Conservation (phyloP, 2,329 filamentous ascomycete species). For the Mariannaea elegans region DNA sequence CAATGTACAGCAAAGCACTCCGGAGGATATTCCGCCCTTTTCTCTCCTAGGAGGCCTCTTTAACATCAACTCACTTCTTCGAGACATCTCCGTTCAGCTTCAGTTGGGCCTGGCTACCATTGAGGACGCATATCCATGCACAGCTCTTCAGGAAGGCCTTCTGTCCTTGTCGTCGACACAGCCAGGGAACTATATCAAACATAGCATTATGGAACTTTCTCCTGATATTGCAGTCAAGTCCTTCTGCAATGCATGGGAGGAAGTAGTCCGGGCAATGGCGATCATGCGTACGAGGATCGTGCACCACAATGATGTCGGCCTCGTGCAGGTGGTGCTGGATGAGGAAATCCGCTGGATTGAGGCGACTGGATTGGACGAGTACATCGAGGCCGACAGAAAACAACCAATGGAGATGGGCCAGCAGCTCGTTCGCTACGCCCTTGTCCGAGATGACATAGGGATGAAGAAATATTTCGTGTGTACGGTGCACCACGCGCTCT, state of each 20-base stretch:
- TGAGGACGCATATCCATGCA: constrained; percentile 48
- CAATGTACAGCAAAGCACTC: background rate
- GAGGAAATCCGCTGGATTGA: constrained; percentile 44
- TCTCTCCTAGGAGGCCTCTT: background rate
- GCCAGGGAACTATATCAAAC: constrained; percentile 31
- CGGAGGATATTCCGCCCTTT: background rate
- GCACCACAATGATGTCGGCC: constrained; percentile 48
- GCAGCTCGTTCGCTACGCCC: constrained; percentile 51
- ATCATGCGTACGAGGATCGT: constrained; percentile 58
- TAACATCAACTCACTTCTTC: background rate
- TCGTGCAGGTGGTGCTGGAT: constrained; percentile 56
- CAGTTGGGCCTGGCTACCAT: background rate
- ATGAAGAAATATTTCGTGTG: constrained; percentile 29
- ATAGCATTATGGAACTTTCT: constrained; percentile 22
- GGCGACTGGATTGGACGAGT: constrained; percentile 42
- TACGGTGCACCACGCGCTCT: constrained; percentile 38
- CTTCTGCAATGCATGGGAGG: constrained; percentile 27
- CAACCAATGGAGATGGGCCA: constrained; percentile 50
- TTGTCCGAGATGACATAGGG: constrained; percentile 42
- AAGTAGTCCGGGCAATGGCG: background rate
- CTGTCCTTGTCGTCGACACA: constrained; percentile 40
- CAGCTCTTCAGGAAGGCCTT: constrained; percentile 48
- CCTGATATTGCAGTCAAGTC: constrained; percentile 1
- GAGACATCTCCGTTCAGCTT: background rate
- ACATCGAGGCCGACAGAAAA: constrained; percentile 47